Conservation (phyloP, 495 filamentous ascomycete species). For the Daldinia bambusicola region DNA sequence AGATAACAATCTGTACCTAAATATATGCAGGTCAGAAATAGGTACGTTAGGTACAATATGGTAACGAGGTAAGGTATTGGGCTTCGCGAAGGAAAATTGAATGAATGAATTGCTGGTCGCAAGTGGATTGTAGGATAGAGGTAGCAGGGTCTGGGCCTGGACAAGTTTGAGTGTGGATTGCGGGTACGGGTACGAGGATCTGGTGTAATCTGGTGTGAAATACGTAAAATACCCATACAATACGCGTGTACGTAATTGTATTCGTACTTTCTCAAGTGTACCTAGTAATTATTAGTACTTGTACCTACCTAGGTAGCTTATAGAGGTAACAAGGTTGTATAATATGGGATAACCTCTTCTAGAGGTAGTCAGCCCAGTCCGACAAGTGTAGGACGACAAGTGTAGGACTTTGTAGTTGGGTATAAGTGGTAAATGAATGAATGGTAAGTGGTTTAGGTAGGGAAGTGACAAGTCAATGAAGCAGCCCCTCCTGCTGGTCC, state of each 20-base stretch:
- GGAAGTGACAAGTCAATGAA: no score
- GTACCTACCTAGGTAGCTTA: not conserved
- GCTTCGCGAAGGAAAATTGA: slow-evolving; percentile 14
- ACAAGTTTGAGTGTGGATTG: no score
- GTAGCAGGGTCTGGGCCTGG: not conserved
- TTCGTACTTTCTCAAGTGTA: not conserved
- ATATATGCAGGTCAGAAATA: slow-evolving; percentile 8
- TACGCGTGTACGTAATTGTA: not conserved
- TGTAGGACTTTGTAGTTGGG: not conserved
- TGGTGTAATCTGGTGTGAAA: not conserved
- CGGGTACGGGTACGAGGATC: slow-evolving; percentile 1
- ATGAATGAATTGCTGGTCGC: not conserved
- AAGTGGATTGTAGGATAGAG: slow-evolving; percentile 2
- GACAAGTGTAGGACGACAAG: no score
- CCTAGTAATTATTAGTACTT: no score
- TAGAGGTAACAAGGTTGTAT: no score
- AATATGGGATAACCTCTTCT: no score
- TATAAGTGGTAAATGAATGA: slow-evolving; percentile 1
- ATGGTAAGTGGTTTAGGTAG: no score
- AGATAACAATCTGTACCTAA: slow-evolving; percentile 9
- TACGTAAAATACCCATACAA: not conserved
- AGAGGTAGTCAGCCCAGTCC: no score
- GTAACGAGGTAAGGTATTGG: slow-evolving; percentile 15
- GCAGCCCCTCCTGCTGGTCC: not conserved
- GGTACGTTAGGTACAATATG: slow-evolving; percentile 10